Evolutionary conservation across 106 monocot genomes (phyloP).

Genomic region (Phalaenopsis aphrodite): DNA sequence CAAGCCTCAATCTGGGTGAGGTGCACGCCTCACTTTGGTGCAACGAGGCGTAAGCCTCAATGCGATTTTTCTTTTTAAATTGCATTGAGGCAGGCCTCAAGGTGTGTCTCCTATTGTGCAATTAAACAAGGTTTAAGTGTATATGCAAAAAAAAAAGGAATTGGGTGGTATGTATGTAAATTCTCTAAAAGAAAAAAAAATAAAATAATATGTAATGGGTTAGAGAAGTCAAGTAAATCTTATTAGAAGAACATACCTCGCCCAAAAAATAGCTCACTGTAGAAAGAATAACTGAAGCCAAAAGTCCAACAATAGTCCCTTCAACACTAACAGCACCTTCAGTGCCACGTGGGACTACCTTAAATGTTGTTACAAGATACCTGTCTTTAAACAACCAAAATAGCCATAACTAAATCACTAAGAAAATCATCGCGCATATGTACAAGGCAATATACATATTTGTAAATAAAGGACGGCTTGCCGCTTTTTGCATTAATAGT

Average conservation of each 20-base stretch:
- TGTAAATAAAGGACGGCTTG: background rate
- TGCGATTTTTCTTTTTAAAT: too few relatives aligned
- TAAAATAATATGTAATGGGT: background rate
- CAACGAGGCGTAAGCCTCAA: too few relatives aligned
- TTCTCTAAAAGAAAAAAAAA: background rate
- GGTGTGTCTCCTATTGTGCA: too few relatives aligned
- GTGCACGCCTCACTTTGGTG: too few relatives aligned
- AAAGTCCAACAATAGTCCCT: constrained; percentile 80
- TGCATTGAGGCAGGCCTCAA: too few relatives aligned
- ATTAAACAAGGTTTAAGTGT: too few relatives aligned
- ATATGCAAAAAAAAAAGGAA: too few relatives aligned
- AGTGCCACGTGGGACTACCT: constrained; percentile 91
- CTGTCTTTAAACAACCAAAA: constrained; percentile 31
- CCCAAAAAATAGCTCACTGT: constrained; percentile 52
- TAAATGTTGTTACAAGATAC: constrained; percentile 80
- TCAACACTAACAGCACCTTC: constrained; percentile 94
- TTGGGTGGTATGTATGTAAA: too few relatives aligned
- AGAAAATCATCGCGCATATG: background rate
- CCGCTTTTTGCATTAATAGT: background rate
- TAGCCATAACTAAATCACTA: constrained; percentile 3
- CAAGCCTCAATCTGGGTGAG: too few relatives aligned
- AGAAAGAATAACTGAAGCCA: constrained; percentile 73
- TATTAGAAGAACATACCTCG: constrained; percentile 27
- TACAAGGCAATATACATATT: background rate
- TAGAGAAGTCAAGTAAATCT: background rate